Evolutionary conservation across 1,284 basidiomycete genomes (phyloP).

Genomic region (Fomitiporia mediterranea): DNA sequence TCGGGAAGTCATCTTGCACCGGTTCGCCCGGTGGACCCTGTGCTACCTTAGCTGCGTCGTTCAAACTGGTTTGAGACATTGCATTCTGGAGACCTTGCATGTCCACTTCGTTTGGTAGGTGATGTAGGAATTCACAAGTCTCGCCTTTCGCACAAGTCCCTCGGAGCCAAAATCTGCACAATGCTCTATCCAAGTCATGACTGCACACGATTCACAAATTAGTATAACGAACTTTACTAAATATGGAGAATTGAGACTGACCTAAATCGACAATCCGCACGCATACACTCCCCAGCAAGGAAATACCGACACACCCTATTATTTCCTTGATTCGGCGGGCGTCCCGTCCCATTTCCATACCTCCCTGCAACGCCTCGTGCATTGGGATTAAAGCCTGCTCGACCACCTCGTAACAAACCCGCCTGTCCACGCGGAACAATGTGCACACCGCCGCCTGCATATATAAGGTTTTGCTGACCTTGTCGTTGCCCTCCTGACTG

Average conservation of each 20-base stretch:
- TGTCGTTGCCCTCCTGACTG: slow-evolving; percentile 15
- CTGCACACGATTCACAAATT: slow-evolving; percentile 34
- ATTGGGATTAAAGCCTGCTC: slow-evolving; percentile 25
- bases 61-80: slow-evolving; percentile 66
- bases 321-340: slow-evolving; percentile 48
- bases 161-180: slow-evolving; percentile 97
- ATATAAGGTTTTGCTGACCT: slow-evolving; percentile 33
- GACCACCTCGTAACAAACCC: slow-evolving; percentile 37
- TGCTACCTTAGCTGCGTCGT: slow-evolving; percentile 39
- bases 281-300: slow-evolving; percentile 90
- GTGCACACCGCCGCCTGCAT: slow-evolving; percentile 58
- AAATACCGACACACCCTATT: slow-evolving; percentile 93
- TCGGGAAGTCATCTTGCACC: slow-evolving; percentile 85
- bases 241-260: too few relatives aligned
- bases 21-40: slow-evolving; percentile 31
- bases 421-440: slow-evolving; percentile 47
- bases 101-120: slow-evolving; percentile 78
- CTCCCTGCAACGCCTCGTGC: slow-evolving; percentile 38
- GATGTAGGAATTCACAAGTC: slow-evolving; percentile 86
- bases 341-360: slow-evolving; percentile 53
- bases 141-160: slow-evolving; percentile 96
- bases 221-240: too few relatives aligned
- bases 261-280: slow-evolving; percentile 98
- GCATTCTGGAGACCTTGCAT: slow-evolving; percentile 61
- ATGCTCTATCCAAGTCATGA: slow-evolving; percentile 86